A percentile compares a stretch with the other conserved stretches of the same genome.
These are phyloP conservation scores for Trametes elegans DNA, from an alignment of 768 basidiomycete species.

Conservation along the genomic window DNA sequence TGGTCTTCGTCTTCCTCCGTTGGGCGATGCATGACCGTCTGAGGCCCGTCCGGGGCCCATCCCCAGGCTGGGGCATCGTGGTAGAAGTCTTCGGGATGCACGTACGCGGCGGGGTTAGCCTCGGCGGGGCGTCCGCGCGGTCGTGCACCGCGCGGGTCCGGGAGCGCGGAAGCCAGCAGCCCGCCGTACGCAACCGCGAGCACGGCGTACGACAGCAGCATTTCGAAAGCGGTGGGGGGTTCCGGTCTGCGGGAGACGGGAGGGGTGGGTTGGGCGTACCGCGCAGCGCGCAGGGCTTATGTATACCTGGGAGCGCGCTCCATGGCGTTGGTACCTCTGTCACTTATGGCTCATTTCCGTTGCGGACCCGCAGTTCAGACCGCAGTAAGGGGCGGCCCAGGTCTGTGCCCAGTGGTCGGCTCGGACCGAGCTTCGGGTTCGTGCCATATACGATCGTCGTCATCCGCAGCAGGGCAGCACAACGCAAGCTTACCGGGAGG, in stretches of 20 bases:
- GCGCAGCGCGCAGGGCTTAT: background rate
- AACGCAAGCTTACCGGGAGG: background rate
- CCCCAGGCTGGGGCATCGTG: background rate
- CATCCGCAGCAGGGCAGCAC: background rate
- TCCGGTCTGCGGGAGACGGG: background rate
- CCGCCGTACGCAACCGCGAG: conserved; percentile 22
- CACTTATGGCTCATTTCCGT: background rate
- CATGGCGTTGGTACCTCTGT: background rate
- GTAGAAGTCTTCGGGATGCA: background rate
- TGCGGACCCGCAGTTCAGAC: conserved; percentile 3
- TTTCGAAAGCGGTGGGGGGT: conserved; percentile 4
- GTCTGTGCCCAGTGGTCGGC: background rate
- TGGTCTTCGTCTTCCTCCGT: background rate
- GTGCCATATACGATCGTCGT: background rate
- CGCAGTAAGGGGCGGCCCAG: conserved; percentile 7
- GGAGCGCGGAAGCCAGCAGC: conserved; percentile 19
- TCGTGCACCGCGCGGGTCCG: conserved; percentile 2
- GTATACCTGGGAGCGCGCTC: background rate
- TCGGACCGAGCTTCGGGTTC: conserved; percentile 7
- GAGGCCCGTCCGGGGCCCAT: background rate
- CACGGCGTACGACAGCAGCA: conserved; percentile 22
- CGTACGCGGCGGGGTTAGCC: background rate
- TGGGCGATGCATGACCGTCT: background rate
- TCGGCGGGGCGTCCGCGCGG: background rate
- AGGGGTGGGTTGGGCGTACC: background rate